Evolutionary conservation across 306 rosid species (phyloP), one percentile per base, ranked within the genome.

Genomic region (Aeschynomene evenia): DNA sequence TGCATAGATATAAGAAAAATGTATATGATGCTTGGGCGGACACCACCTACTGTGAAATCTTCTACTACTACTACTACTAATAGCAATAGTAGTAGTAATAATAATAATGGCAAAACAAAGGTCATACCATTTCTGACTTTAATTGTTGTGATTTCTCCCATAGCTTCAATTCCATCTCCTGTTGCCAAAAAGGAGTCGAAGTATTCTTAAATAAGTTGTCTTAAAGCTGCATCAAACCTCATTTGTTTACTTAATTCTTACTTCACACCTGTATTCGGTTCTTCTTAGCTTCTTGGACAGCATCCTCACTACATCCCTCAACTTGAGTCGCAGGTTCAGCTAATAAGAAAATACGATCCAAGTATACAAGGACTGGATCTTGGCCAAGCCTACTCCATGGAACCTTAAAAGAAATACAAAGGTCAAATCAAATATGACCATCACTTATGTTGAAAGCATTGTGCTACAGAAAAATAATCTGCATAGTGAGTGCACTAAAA

Each of bases 381-480:
- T 94, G 95, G 71, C 99, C 99, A 58, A 94, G 99, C 87, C 91
- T 87, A 83, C 97, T 94, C 99, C 99, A 94, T 22, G 99, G 99
- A 80, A 94, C 99, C 99, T 94, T 53, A 39, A 19, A 42, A 40
- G 29, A 72, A 78, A 67, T 56, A 26, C 40, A 72, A 28, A 28
- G 59, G 75, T 42, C 70, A 50, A 78, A 57, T 42, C 70, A 50
- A 78, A 57, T 75, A 46, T 73, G 61, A 57, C 15, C 70, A 55
- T 45, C 39, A 63, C 42, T 42, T 39, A 20, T 33, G 45, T 56
- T 40, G 61, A 68, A 57, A 77, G 42, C 45, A 77, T 33, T 12
- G 23, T 68, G 66, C 63, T 18, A 64, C 50, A 45, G 42, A 31
- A 57, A 39, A n/a, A 57, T 36, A 70, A 66, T 43, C 28, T 28